phyloP scores from a whole-genome alignment of 768 basidiomycete species.

The Amanita jacksonii region DNA sequence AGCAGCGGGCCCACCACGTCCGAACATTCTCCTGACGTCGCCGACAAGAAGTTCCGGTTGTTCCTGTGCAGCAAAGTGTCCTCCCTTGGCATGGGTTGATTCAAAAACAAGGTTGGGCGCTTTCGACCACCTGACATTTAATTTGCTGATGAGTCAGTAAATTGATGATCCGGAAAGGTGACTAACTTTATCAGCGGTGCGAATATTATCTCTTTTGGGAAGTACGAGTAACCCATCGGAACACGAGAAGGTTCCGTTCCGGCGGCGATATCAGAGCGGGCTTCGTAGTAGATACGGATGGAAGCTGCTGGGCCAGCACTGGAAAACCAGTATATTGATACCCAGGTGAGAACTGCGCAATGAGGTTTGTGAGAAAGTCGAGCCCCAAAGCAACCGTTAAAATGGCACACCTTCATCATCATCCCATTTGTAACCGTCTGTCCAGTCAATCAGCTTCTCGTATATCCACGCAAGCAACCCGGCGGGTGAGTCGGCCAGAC shows the following conservation, averaged over 20 bases:
- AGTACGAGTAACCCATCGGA: slow-evolving; percentile 41
- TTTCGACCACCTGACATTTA: slow-evolving; percentile 30
- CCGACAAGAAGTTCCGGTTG: slow-evolving; percentile 34
- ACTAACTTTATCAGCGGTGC: slow-evolving; percentile 23
- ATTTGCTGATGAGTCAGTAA: not conserved
- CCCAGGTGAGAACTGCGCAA: slow-evolving; percentile 43
- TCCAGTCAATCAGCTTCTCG: slow-evolving; percentile 39
- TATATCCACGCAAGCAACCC: slow-evolving; percentile 47
- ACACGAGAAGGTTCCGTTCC: slow-evolving; percentile 18
- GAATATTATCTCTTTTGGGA: slow-evolving; percentile 36
- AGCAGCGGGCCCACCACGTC: slow-evolving; percentile 38
- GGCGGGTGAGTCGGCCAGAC: slow-evolving; percentile 46
- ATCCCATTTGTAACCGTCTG: slow-evolving; percentile 45
- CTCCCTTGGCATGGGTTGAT: slow-evolving; percentile 38
- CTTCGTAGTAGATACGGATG: slow-evolving; percentile 50
- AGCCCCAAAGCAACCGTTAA: too few relatives aligned
- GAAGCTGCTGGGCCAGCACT: slow-evolving; percentile 49
- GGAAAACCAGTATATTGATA: slow-evolving; percentile 52
- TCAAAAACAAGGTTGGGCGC: slow-evolving; percentile 34
- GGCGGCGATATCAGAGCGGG: slow-evolving; percentile 5
- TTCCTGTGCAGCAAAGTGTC: slow-evolving; percentile 52
- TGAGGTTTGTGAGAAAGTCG: not conserved
- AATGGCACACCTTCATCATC: slow-evolving; percentile 39
- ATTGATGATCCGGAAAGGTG: too few relatives aligned
- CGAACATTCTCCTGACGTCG: slow-evolving; percentile 50